Percentiles rank a stretch among this genome's conserved stretches.
These are phyloP conservation scores for Cyclotella choctawhatcheeana DNA, from an alignment of 108 stramenopile species.

Conservation along the genomic window DNA sequence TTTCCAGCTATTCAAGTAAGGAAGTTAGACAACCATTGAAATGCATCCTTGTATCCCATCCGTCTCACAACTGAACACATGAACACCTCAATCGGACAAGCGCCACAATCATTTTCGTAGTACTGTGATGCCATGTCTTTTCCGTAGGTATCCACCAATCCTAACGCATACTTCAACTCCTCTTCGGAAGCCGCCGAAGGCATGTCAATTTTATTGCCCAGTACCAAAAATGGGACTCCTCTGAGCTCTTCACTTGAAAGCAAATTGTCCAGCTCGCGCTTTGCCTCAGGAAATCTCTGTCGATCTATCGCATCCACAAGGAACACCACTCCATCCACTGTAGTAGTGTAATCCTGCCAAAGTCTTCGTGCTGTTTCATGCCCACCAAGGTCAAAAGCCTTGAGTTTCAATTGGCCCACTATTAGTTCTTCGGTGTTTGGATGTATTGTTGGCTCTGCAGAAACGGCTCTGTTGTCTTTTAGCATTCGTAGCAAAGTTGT, in stretches of 20 bases:
- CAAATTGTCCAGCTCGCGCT: constrained; percentile 80
- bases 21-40: constrained; percentile 84
- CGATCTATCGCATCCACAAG: constrained; percentile 80
- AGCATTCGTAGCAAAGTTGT: constrained; percentile 96
- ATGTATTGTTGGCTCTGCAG: constrained; percentile 83
- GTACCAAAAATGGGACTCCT: constrained; percentile 84
- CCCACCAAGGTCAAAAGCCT: constrained; percentile 88
- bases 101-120: constrained; percentile 23
- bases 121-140: constrained; percentile 60
- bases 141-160: constrained; percentile 83
- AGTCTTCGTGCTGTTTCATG: constrained; percentile 79
- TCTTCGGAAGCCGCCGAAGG: constrained; percentile 74
- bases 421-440: constrained; percentile 79
- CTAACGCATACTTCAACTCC: constrained; percentile 80
- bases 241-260: constrained; percentile 71
- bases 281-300: constrained; percentile 89
- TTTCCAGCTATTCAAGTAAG: constrained; percentile 34
- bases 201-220: constrained; percentile 91
- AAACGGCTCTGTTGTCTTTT: constrained; percentile 91
- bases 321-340: constrained; percentile 89
- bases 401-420: constrained; percentile 76
- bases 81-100: constrained; percentile 82
- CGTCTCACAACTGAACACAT: constrained; percentile 89
- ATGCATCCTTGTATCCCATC: constrained; percentile 88
- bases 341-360: constrained; percentile 89